phyloP scores from a whole-genome alignment of 371 early-diverging fungal genomes.

The Mortierella sp. region DNA sequence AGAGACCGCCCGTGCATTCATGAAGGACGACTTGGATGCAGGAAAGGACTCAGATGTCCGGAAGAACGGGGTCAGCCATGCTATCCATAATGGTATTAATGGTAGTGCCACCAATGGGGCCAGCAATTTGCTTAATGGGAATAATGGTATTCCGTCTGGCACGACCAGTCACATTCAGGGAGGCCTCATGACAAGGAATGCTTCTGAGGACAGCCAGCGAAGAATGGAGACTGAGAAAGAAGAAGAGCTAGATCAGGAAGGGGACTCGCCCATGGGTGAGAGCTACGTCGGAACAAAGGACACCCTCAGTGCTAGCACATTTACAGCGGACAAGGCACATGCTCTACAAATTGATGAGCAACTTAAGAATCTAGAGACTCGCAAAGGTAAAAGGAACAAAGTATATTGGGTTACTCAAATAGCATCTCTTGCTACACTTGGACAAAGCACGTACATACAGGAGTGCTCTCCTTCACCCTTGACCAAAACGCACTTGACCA shows the following conservation, averaged over 20 bases:
- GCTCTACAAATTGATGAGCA: slow-evolving; percentile 53
- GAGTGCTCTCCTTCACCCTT: neutral
- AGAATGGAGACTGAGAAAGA: slow-evolving; percentile 35
- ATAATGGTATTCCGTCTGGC: slow-evolving; percentile 5
- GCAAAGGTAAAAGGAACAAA: slow-evolving; percentile 40
- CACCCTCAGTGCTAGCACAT: slow-evolving; percentile 19
- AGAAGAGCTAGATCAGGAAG: slow-evolving; percentile 39
- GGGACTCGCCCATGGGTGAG: slow-evolving; percentile 56
- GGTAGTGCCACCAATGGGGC: slow-evolving; percentile 18
- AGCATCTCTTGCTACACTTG: neutral
- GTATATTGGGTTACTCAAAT: neutral
- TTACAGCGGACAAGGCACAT: slow-evolving; percentile 43
- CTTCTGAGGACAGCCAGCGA: slow-evolving; percentile 30
- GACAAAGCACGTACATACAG: neutral
- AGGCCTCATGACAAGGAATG: slow-evolving; percentile 39
- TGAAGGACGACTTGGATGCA: slow-evolving; percentile 60
- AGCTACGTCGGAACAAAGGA: slow-evolving; percentile 20
- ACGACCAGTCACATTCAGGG: slow-evolving; percentile 22
- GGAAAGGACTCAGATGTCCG: slow-evolving; percentile 33
- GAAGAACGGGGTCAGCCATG: neutral
- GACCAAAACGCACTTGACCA: slow-evolving; percentile 1
- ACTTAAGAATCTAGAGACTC: slow-evolving; percentile 53
- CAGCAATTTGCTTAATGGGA: slow-evolving; percentile 2
- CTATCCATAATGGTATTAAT: slow-evolving; percentile 10
- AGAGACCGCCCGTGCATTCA: slow-evolving; percentile 71